Conservation (phyloP, 2,329 filamentous ascomycete species). For the Diplodia intermedia region DNA sequence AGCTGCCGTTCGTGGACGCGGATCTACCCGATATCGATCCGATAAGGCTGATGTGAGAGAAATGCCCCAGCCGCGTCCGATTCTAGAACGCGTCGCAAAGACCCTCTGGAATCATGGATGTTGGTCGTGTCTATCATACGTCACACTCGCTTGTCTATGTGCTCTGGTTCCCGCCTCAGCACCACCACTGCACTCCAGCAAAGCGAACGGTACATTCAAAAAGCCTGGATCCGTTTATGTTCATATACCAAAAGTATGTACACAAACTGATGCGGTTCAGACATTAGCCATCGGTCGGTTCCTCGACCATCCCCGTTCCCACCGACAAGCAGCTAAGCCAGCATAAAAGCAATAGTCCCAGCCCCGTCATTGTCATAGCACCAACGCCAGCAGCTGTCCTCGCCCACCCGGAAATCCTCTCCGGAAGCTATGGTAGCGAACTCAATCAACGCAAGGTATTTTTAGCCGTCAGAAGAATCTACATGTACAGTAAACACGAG, state of each 20-base stretch:
- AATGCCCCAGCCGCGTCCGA: neutral
- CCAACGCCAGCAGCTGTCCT: conserved; percentile 22
- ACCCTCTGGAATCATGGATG: neutral
- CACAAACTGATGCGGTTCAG: conserved; percentile 27
- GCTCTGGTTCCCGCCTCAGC: neutral
- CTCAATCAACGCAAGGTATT: conserved; percentile 1
- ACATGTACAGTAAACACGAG: conserved; percentile 19
- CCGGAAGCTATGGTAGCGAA: neutral
- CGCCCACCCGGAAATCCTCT: neutral
- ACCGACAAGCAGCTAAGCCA: neutral
- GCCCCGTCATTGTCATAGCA: conserved; percentile 13
- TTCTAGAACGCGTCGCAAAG: neutral
- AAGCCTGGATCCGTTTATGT: conserved; percentile 23
- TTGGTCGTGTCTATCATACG: neutral
- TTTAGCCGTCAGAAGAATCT: neutral
- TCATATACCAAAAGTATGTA: conserved; percentile 28
- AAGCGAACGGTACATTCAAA: neutral
- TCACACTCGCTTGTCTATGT: neutral
- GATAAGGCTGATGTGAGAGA: conserved; percentile 10
- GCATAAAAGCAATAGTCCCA: conserved; percentile 13
- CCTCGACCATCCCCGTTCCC: neutral
- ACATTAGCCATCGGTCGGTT: neutral
- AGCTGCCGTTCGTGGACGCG: neutral
- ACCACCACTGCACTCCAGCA: neutral
- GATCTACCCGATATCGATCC: conserved; percentile 27